phyloP scores from a whole-genome alignment of 768 basidiomycete species.

The Boletus huronensis region DNA sequence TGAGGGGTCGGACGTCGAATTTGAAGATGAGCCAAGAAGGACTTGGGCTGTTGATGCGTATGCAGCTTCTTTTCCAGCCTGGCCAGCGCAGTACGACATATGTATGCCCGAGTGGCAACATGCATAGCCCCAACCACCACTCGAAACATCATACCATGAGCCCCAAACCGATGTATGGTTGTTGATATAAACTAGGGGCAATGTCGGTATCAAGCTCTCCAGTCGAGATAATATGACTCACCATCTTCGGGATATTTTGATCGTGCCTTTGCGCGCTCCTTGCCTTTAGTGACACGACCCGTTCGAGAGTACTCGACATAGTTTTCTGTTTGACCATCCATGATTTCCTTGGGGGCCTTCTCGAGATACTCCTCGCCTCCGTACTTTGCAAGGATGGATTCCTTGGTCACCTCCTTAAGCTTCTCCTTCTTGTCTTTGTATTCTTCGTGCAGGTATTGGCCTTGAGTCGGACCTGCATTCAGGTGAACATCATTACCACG shows the following conservation, averaged over 20 bases:
- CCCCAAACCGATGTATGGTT: conserved; percentile 99
- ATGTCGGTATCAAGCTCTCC: not conserved
- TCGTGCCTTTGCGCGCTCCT: conserved; percentile 78
- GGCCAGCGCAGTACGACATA: conserved; percentile 88
- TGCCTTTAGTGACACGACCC: conserved; percentile 88
- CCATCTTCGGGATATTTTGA: conserved; percentile 98
- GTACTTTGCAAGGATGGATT: conserved; percentile 87
- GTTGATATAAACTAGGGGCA: conserved; percentile 68
- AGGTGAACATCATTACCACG: conserved; percentile 94
- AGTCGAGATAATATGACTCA: conserved; percentile 34
- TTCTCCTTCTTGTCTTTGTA: conserved; percentile 92
- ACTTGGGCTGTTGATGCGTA: conserved; percentile 71
- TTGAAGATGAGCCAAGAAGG: conserved; percentile 48
- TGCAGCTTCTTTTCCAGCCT: conserved; percentile 76
- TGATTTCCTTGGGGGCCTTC: conserved; percentile 83
- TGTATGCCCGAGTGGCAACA: conserved; percentile 90
- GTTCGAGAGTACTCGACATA: conserved; percentile 96
- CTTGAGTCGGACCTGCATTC: conserved; percentile 95
- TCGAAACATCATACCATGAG: conserved; percentile 79
- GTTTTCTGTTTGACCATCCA: conserved; percentile 95
- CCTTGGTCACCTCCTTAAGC: conserved; percentile 83
- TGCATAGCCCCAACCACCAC: conserved; percentile 84
- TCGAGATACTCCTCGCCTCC: conserved; percentile 93
- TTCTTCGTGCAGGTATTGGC: conserved; percentile 86
- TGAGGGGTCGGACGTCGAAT: conserved; percentile 25